Evolutionary conservation across 2,329 filamentous ascomycete species (phyloP), one percentile per base, ranked within the genome.

Genomic region (Cladosporium sp.): DNA sequence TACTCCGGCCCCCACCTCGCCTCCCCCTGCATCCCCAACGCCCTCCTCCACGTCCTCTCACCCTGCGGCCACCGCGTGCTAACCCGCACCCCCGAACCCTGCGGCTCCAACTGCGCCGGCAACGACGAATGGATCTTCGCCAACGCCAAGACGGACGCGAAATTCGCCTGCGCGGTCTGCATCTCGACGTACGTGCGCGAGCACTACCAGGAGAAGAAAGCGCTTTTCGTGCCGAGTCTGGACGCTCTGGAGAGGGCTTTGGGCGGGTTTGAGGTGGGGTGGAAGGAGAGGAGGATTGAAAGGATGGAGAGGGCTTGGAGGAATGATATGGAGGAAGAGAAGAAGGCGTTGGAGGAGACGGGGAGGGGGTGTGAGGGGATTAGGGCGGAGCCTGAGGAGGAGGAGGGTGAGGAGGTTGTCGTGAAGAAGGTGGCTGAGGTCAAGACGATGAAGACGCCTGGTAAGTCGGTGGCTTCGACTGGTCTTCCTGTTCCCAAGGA

Each of bases 51-150:
- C 9, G 32, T 45, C 7, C 51, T 58, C 18, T 20, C 38, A 8
- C 52, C 53, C 1, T 60, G 58, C 43, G 53, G 55, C 13, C 58
- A 60, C 48, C 55, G 55, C 30, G 38, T 59, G 18, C 52, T 59
- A 13, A 60, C 57, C 1, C 9, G 11, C n/a, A 32, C 18, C 9
- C 47, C 54, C 11, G 50, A 53, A 18, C 22, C 47, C 9, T 60
- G 57, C 37, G 57, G 47, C 11, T 34, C 40, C 12, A 59, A 60
- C 30, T 60, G 57, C 36, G 27, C 17, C 9, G 38, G 22, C n/a
- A 47, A 20, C 22, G 24, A 54, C 20, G n/a, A n/a, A n/a, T 30
- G 41, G 19, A 19, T 44, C 1, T 53, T 36, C 19, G 53, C 56
- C 15, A 58, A 56, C 36, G 3, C 38, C 2, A 42, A 40, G n/a